Evolutionary conservation across 169 alveolate species (phyloP).

Genomic region (Eimeria tenella): DNA sequence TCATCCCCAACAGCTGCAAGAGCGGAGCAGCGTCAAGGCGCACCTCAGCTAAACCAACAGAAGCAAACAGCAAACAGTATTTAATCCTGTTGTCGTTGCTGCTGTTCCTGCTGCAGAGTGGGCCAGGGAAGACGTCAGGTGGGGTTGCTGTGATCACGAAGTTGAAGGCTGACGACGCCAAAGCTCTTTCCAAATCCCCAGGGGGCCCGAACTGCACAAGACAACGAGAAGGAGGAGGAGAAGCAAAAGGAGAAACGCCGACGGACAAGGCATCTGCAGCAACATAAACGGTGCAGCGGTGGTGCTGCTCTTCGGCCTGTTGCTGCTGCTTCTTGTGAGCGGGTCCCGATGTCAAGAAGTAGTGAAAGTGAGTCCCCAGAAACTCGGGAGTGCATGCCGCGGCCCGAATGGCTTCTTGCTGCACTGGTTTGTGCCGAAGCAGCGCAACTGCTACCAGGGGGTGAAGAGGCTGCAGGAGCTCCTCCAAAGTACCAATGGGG

Average conservation of each 20-base stretch:
- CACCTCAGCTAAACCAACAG: constrained; percentile 10
- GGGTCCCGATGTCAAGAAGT: constrained; percentile 5
- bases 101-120: neutral
- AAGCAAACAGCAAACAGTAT: constrained; percentile 33
- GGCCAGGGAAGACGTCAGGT: neutral
- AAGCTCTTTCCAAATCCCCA: neutral
- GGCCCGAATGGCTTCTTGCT: constrained; percentile 15
- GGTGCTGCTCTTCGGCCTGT: neutral
- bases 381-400: constrained; percentile 43
- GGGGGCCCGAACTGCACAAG: neutral
- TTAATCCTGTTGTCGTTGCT: neutral
- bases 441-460: constrained; percentile 5
- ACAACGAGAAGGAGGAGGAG: neutral
- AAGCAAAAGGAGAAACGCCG: neutral
- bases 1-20: constrained; percentile 1
- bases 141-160: constrained; percentile 12
- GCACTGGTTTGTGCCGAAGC: neutral
- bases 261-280: constrained; percentile 3
- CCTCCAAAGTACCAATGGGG: constrained; percentile 5
- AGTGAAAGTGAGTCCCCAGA: constrained; percentile 10
- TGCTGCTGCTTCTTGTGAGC: constrained; percentile 10
- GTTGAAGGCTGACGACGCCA: neutral
- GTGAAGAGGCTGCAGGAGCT: constrained; percentile 9
- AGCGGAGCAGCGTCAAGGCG: neutral
- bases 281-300: constrained; percentile 1